Conservation (phyloP, 148 eudicot species). For the Linanthus parryae region DNA sequence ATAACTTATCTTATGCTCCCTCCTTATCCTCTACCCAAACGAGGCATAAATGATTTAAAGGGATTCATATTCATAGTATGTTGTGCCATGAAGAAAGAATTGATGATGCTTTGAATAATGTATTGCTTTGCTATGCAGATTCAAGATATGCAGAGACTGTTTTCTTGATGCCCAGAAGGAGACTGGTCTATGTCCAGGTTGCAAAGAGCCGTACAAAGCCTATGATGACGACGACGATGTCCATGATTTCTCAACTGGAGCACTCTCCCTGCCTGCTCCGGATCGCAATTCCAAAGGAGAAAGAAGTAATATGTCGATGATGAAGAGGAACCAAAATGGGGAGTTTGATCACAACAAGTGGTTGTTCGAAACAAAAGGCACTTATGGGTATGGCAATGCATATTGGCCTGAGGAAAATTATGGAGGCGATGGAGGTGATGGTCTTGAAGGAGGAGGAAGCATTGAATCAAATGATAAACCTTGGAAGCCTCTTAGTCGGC, state of each 20-base stretch:
- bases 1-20: too few species aligned
- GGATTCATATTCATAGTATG: too few species aligned
- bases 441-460: conserved; percentile 25
- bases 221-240: conserved; percentile 48
- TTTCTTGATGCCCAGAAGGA: conserved; percentile 66
- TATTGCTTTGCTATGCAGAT: conserved; percentile 28
- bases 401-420: conserved; percentile 83
- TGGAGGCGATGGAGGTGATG: conserved; percentile 28
- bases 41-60: too few species aligned
- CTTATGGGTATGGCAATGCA: conserved; percentile 71
- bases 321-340: conserved; percentile 47
- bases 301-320: conserved; percentile 31
- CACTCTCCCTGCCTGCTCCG: conserved; percentile 56
- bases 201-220: conserved; percentile 64
- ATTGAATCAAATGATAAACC: conserved; percentile 56
- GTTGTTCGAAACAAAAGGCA: conserved; percentile 78
- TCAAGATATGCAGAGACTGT: conserved; percentile 76
- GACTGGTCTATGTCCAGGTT: conserved; percentile 76
- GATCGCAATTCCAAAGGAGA: conserved; percentile 21
- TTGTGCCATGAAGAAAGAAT: too few species aligned
- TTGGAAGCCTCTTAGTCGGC: conserved; percentile 67
- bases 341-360: conserved; percentile 90
- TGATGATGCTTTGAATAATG: too few species aligned
- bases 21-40: too few species aligned
- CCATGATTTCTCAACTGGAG: conserved; percentile 37